These are phyloP conservation scores for Phialophora expanda DNA, from an alignment of 2,329 filamentous ascomycete genomes.

Conservation along the genomic window DNA sequence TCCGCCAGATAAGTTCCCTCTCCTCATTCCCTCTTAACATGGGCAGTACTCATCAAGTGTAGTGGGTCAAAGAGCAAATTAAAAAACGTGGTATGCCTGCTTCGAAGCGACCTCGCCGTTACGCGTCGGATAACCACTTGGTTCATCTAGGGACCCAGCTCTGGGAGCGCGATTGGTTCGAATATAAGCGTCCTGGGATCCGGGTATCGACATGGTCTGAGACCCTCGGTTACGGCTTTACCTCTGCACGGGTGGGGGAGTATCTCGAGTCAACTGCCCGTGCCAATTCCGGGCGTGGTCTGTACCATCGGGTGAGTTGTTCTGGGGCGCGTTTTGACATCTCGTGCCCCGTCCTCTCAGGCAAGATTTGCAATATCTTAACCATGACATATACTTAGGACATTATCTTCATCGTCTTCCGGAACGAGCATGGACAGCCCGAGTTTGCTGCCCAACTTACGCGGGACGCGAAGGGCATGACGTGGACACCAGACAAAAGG, in stretches of 20 bases:
- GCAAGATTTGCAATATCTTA: not conserved
- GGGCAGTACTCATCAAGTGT: not conserved
- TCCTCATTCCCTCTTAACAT: not conserved
- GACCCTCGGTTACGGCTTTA: not conserved
- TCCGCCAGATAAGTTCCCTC: not conserved
- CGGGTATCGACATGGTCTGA: not conserved
- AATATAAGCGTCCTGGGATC: not conserved
- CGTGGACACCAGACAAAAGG: not conserved
- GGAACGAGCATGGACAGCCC: not conserved
- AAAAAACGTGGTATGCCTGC: not conserved
- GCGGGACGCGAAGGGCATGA: not conserved
- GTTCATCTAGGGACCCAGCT: not conserved
- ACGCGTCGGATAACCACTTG: not conserved
- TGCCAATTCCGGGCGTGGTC: not conserved
- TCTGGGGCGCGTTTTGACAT: not conserved
- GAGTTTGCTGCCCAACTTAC: not conserved
- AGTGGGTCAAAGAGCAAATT: not conserved
- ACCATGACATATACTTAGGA: not conserved
- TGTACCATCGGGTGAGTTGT: not conserved
- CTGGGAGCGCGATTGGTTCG: not conserved
- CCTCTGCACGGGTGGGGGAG: not conserved
- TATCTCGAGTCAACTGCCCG: not conserved
- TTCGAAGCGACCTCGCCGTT: not conserved
- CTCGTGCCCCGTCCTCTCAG: not conserved
- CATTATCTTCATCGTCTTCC: not conserved